Evolutionary conservation across 139 green algal genomes (phyloP).

Genomic region (Closterium sp.): DNA sequence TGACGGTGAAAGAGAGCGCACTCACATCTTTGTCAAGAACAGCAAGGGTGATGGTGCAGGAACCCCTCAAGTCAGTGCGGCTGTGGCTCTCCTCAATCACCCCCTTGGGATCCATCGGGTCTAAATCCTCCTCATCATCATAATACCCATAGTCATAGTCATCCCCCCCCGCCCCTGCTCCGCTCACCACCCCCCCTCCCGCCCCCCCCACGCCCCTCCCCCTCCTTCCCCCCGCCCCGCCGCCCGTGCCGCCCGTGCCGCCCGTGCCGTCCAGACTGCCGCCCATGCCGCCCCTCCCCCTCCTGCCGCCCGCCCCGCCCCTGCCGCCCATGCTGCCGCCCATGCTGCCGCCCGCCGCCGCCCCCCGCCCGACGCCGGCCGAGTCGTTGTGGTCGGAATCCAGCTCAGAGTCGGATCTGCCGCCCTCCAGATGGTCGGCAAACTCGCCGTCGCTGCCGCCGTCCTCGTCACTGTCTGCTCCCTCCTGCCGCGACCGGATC

Average conservation of each 20-base stretch:
- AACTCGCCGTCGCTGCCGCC: neutral
- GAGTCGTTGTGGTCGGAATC: neutral
- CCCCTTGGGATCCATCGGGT: constrained; percentile 6
- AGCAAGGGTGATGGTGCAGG: constrained; percentile 30
- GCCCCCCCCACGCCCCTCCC: neutral
- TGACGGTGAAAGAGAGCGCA: too few relatives aligned
- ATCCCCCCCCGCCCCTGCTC: neutral
- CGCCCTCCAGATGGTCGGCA: neutral
- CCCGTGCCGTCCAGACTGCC: too few relatives aligned
- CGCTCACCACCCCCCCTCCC: neutral
- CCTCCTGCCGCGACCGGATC: neutral
- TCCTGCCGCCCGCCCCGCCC: neutral
- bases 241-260: too few relatives aligned
- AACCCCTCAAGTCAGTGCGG: constrained; percentile 17
- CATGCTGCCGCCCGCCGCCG: too few relatives aligned
- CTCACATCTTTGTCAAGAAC: constrained; percentile 1
- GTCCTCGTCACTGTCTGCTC: neutral
- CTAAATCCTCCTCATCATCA: neutral
- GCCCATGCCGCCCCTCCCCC: too few relatives aligned
- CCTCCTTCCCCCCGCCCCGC: neutral
- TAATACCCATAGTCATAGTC: neutral
- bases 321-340: too few relatives aligned
- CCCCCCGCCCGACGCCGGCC: neutral
- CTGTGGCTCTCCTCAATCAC: constrained; percentile 45
- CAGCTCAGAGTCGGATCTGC: neutral